phyloP scores from a whole-genome alignment of 805 yeast genomes.

The Millerozyma acaciae region DNA sequence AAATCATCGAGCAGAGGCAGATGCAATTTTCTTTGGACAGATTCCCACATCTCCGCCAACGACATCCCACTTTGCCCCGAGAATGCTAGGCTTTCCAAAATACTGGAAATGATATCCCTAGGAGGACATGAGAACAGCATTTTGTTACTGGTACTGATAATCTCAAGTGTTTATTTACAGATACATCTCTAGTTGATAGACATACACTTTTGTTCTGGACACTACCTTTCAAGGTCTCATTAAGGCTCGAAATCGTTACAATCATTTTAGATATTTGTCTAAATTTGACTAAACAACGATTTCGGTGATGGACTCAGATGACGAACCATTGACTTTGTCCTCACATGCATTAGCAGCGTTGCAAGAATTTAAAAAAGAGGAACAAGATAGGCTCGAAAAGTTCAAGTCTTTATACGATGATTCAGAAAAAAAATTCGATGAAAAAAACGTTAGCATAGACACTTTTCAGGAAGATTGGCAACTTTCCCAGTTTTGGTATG shows the following conservation, averaged over 20 bases:
- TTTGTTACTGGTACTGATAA: background rate
- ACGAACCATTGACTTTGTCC: conserved; percentile 44
- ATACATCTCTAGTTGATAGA: too few relatives aligned
- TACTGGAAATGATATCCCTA: conserved; percentile 19
- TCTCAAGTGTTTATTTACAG: conserved; percentile 2
- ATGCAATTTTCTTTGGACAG: conserved; percentile 16
- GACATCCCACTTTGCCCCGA: conserved; percentile 30
- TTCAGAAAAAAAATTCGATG: conserved; percentile 57
- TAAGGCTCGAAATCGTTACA: too few relatives aligned
- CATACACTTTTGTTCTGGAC: too few relatives aligned
- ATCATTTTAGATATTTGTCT: too few relatives aligned
- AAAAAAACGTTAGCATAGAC: conserved; percentile 52
- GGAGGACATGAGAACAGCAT: conserved; percentile 23
- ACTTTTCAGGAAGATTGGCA: conserved; percentile 91
- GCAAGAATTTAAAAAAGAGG: conserved; percentile 65
- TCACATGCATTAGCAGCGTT: conserved; percentile 51
- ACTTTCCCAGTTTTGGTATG: conserved; percentile 88
- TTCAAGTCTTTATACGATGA: conserved; percentile 51
- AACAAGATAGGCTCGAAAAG: conserved; percentile 49
- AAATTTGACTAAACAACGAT: too few relatives aligned
- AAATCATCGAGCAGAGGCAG: conserved; percentile 26
- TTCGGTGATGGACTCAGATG: conserved; percentile 37
- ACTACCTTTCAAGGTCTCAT: too few relatives aligned
- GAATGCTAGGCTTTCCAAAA: conserved; percentile 26
- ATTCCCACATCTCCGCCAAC: conserved; percentile 25